A percentile compares a stretch with the other conserved stretches of the same genome.
These are phyloP conservation scores for Trichoderma arundinaceum DNA, from an alignment of 2,329 filamentous ascomycete genomes.

Conservation along the genomic window DNA sequence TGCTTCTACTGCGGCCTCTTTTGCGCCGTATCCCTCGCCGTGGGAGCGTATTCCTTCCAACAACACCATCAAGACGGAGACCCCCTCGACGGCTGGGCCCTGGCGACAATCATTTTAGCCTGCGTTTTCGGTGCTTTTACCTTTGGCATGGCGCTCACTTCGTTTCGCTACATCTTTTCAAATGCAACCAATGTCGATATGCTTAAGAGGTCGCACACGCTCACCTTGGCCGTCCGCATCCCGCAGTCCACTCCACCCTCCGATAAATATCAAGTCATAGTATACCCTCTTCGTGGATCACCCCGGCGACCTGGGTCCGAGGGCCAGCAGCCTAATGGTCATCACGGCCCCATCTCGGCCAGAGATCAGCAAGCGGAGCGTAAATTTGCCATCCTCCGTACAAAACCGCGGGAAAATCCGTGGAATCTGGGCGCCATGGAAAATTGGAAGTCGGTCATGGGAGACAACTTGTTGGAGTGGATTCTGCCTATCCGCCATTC, in stretches of 20 bases:
- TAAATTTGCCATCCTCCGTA: conserved; percentile 80
- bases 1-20: conserved; percentile 73
- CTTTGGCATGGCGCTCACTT: conserved; percentile 75
- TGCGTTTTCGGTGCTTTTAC: conserved; percentile 82
- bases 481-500: conserved; percentile 75
- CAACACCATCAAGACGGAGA: conserved; percentile 54
- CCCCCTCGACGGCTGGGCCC: conserved; percentile 62
- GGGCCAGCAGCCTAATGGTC: not conserved
- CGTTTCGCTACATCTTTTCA: conserved; percentile 68
- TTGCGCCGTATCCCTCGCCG: conserved; percentile 67
- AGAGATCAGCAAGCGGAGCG: conserved; percentile 59
- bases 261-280: conserved; percentile 57
- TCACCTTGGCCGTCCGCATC: conserved; percentile 76
- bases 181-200: conserved; percentile 89
- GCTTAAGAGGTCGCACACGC: conserved; percentile 66
- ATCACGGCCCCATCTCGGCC: conserved; percentile 33
- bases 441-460: conserved; percentile 85
- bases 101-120: conserved; percentile 69
- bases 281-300: conserved; percentile 58
- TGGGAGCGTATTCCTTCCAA: conserved; percentile 67
- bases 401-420: conserved; percentile 77
- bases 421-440: conserved; percentile 75
- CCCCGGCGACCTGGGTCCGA: conserved; percentile 39
- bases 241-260: conserved; percentile 55
- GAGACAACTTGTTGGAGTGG: conserved; percentile 74